phyloP scores from a whole-genome alignment of 2,329 filamentous ascomycete species.

The Colletotrichum sp. region DNA sequence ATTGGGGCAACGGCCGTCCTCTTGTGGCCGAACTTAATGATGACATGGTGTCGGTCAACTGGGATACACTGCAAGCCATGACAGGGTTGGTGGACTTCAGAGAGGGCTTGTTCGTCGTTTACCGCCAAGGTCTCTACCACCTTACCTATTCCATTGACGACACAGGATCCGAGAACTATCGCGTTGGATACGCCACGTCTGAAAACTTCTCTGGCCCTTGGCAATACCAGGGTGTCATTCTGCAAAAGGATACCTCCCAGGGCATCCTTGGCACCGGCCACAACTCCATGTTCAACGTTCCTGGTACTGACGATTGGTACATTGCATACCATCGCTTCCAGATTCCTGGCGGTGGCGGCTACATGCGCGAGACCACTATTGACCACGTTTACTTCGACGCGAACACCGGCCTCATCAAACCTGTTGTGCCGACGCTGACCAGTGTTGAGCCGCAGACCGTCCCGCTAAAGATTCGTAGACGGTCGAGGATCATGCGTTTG shows the following conservation, averaged over 20 bases:
- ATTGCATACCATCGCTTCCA: slow-evolving; percentile 53
- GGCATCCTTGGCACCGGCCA: slow-evolving; percentile 51
- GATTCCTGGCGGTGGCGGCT: slow-evolving; percentile 49
- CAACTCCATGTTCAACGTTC: slow-evolving; percentile 49
- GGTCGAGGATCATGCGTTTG: slow-evolving; percentile 2
- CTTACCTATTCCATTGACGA: slow-evolving; percentile 53
- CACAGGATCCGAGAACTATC: slow-evolving; percentile 49
- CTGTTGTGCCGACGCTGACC: slow-evolving; percentile 39
- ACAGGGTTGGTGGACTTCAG: slow-evolving; percentile 44
- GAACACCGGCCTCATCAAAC: slow-evolving; percentile 39
- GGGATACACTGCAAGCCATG: slow-evolving; percentile 34
- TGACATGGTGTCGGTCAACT: slow-evolving; percentile 49
- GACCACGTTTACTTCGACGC: slow-evolving; percentile 42
- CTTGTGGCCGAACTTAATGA: slow-evolving; percentile 45
- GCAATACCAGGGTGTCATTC: slow-evolving; percentile 47
- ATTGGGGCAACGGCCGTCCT: slow-evolving; percentile 58
- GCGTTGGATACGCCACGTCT: slow-evolving; percentile 50
- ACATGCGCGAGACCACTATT: slow-evolving; percentile 45
- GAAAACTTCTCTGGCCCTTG: slow-evolving; percentile 42
- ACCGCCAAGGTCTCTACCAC: slow-evolving; percentile 49
- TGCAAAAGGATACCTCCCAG: slow-evolving; percentile 42
- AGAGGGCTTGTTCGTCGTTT: slow-evolving; percentile 47
- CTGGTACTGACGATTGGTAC: slow-evolving; percentile 52
- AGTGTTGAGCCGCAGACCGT: slow-evolving; percentile 28
- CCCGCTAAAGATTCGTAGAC: neutral